Base-by-base conservation (phyloP, 2,329 filamentous ascomycete species). In the Teratosphaeria pseudoeucalypti region DNA sequence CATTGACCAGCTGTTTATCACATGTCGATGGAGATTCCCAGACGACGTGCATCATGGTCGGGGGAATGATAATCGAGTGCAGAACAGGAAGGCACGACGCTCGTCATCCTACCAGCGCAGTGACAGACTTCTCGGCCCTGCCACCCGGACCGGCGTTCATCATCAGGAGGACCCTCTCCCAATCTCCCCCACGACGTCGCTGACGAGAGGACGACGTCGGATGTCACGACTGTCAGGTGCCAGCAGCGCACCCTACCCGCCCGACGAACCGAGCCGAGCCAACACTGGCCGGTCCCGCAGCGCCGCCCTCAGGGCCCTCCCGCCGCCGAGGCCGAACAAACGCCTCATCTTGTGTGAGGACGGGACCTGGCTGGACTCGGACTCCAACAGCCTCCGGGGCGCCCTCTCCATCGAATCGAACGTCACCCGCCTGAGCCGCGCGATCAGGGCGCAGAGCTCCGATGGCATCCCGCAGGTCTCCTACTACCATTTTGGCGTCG, bases 401-500 rank as follows among this genome's bases (percentile, higher is more conserved):
- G 72, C 75, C 57, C 62, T 79, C 5, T 66, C 72, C 2, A 62
- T 77, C 9, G 78, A 77, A 2, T 78, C 75, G 64, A 81, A 81
- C 64, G 75, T 81, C 37, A 80, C 78, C 0, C 72, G 78, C 3
- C 73, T 81, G 23, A 74, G 75, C 9, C 72, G 79, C 61, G 79
- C 79, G 16, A 78, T 81, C 63, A 78, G 77, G 58, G 71, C 76
- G 79, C 62, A 78, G 76, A 77, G 74, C 64, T 70, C 72, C 32
- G 77, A 80, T 65, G 77, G 77, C 6, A 74, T 80, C 14, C 76
- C 76, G 10, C 79, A 81, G 63, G 74, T 81, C 32, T 76, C 79
- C 4, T 79, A 78, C 63, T 81, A 81, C 64, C 77, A 80, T 55
- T 75, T 72, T 56, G 79, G 79, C 9, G 72, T 81, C 3, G 79